phyloP scores from a whole-genome alignment of 768 basidiomycete genomes.

The Lentinula aciculospora region DNA sequence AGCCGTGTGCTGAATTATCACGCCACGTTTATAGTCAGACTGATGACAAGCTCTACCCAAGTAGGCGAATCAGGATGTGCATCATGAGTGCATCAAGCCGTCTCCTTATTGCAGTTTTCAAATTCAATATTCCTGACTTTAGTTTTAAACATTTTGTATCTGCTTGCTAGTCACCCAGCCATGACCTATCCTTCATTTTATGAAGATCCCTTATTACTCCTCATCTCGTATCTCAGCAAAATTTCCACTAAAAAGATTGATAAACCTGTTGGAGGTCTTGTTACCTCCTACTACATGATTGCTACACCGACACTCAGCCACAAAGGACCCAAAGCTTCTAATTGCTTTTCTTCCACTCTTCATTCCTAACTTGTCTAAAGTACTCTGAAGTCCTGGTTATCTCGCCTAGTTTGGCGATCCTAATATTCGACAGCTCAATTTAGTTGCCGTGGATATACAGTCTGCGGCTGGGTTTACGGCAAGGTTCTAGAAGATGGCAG shows the following conservation, averaged over 20 bases:
- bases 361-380: slow-evolving; percentile 9
- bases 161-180: too few relatives aligned
- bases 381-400: not conserved
- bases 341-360: slow-evolving; percentile 33
- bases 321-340: slow-evolving; percentile 24
- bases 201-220: too few relatives aligned
- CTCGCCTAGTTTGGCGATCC: slow-evolving; percentile 30
- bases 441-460: slow-evolving; percentile 22
- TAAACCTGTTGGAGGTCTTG: not conserved
- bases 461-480: slow-evolving; percentile 20
- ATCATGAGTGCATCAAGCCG: not conserved
- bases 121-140: not conserved
- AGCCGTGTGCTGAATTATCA: too few relatives aligned
- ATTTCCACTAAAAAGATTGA: not conserved
- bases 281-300: slow-evolving; percentile 23
- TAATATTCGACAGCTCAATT: slow-evolving; percentile 20
- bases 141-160: not conserved
- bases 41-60: too few relatives aligned
- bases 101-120: not conserved
- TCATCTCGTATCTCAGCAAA: too few relatives aligned
- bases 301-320: slow-evolving; percentile 28
- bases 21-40: too few relatives aligned
- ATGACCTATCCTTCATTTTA: too few relatives aligned
- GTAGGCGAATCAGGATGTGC: not conserved
- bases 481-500: slow-evolving; percentile 17